Evolutionary conservation across 768 basidiomycete genomes (phyloP).

Genomic region (Suillus alpinus): DNA sequence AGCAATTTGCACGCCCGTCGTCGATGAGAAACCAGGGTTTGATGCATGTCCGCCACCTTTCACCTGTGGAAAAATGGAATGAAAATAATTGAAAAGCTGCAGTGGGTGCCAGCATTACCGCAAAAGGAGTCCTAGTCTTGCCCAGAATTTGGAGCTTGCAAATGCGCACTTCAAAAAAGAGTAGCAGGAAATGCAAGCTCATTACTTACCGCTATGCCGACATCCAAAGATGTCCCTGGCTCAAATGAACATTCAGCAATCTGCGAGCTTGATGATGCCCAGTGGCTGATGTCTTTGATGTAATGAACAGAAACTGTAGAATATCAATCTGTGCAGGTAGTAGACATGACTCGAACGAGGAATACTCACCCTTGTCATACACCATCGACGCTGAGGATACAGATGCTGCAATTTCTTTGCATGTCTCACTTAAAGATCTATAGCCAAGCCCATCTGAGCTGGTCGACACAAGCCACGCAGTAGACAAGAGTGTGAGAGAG

Average conservation of each 20-base stretch:
- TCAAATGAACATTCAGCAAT: not conserved
- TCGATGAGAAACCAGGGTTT: slow-evolving; percentile 56
- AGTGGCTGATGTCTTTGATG: not conserved
- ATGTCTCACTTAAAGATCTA: not conserved
- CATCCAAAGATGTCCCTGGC: not conserved
- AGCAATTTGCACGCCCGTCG: slow-evolving; percentile 52
- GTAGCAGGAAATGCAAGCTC: not conserved
- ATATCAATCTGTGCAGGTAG: not conserved
- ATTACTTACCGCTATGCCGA: not conserved
- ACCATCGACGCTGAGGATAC: not conserved
- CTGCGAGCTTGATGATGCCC: not conserved
- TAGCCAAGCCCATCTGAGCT: not conserved
- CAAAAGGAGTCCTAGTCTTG: slow-evolving; percentile 36
- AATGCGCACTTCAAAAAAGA: not conserved
- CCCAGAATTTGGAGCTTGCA: slow-evolving; percentile 31
- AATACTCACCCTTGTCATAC: not conserved
- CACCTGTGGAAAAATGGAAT: slow-evolving; percentile 32
- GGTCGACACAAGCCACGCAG: not conserved
- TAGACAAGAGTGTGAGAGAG: not conserved
- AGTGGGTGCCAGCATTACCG: slow-evolving; percentile 6
- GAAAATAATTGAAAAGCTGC: slow-evolving; percentile 21
- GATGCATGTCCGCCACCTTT: slow-evolving; percentile 57
- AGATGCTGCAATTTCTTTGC: not conserved
- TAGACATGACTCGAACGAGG: not conserved
- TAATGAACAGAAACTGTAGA: not conserved